phyloP scores from a whole-genome alignment of 129 eudicot species.

The Heracleum sosnowskyi region DNA sequence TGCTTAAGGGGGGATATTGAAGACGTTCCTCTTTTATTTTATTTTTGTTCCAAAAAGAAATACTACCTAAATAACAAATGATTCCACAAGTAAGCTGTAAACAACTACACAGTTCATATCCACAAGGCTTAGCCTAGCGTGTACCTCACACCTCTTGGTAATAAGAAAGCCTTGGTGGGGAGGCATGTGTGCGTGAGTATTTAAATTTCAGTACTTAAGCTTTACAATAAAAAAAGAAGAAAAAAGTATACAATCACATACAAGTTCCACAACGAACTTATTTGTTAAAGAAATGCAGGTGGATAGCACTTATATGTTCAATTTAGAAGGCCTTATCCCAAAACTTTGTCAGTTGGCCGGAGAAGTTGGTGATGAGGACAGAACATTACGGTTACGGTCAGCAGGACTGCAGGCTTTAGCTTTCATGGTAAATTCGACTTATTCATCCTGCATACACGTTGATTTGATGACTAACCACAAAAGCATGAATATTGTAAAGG shows the following conservation, averaged over 20 bases:
- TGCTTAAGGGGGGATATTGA: background rate
- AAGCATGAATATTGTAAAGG: background rate
- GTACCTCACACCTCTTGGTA: background rate
- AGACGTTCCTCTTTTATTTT: background rate
- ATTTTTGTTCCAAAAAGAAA: background rate
- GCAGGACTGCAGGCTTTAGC: slow-evolving; percentile 77
- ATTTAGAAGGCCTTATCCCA: slow-evolving; percentile 75
- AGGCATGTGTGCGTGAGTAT: background rate
- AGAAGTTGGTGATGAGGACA: slow-evolving; percentile 75
- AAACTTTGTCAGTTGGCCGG: slow-evolving; percentile 70
- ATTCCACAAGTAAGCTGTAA: background rate
- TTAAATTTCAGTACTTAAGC: background rate
- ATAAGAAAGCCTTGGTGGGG: background rate
- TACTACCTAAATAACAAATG: background rate
- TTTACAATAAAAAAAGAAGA: background rate
- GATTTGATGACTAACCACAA: background rate
- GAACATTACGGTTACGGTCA: slow-evolving; percentile 54
- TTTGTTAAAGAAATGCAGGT: slow-evolving; percentile 26
- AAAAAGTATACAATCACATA: background rate
- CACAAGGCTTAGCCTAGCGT: background rate
- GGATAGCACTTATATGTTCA: slow-evolving; percentile 70
- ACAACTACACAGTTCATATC: background rate
- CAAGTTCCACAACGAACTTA: slow-evolving; percentile 8
- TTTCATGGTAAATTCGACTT: slow-evolving; percentile 39
- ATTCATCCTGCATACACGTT: slow-evolving; percentile 11